These are phyloP conservation scores for Quercus robur DNA, from an alignment of 306 rosid species.

Conservation along the genomic window DNA sequence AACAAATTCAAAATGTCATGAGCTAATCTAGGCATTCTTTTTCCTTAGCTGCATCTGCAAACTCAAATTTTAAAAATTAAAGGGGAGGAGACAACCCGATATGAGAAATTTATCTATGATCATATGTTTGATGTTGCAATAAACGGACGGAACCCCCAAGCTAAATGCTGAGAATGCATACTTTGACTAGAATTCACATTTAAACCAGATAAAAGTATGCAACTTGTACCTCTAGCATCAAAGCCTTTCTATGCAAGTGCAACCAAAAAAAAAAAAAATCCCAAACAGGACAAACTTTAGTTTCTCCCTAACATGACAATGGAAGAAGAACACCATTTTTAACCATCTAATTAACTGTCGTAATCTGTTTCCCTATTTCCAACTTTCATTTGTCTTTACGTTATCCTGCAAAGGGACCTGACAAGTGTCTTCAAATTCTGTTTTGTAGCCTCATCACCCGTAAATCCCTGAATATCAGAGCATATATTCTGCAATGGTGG, in stretches of 20 bases:
- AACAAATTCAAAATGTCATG: too few relatives aligned
- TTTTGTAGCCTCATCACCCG: constrained; percentile 73
- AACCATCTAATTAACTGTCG: constrained; percentile 1
- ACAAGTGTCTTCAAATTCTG: constrained; percentile 65
- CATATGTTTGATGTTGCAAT: not conserved
- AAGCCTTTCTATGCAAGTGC: not conserved
- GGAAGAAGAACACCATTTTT: not conserved
- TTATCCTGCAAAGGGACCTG: constrained; percentile 71
- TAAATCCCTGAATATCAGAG: constrained; percentile 60
- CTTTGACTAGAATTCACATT: not conserved
- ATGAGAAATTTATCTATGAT: too few relatives aligned
- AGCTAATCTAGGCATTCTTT: too few relatives aligned
- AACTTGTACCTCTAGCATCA: not conserved
- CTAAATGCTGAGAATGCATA: not conserved
- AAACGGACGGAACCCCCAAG: not conserved
- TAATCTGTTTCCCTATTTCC: not conserved
- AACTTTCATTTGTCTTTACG: constrained; percentile 34
- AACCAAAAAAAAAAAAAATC: not conserved
- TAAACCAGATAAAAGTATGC: not conserved
- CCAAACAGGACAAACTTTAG: not conserved
- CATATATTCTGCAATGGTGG: constrained; percentile 54
- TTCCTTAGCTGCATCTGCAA: too few relatives aligned
- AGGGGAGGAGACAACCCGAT: too few relatives aligned
- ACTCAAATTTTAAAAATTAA: too few relatives aligned
- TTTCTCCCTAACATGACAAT: not conserved